Percentiles rank a stretch among this genome's conserved stretches.
phyloP scores from a whole-genome alignment of 805 yeast genomes.

The Vanderwaltozyma polyspora region DNA sequence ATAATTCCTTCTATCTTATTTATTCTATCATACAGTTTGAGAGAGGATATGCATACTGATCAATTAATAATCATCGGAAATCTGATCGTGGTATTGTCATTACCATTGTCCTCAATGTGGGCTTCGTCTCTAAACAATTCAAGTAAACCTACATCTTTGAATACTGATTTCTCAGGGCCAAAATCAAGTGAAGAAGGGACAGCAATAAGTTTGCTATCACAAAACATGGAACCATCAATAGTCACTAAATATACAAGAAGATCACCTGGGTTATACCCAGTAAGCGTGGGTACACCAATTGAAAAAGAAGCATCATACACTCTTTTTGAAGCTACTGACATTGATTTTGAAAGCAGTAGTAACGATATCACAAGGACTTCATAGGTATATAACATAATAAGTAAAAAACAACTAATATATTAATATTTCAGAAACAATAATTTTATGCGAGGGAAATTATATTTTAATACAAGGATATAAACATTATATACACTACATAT shows the following conservation, averaged over 20 bases:
- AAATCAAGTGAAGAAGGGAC: conserved; percentile 2
- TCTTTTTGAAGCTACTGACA: background rate
- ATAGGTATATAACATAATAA: background rate
- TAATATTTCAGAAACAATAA: too few species aligned
- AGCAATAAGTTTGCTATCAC: background rate
- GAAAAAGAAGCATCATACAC: background rate
- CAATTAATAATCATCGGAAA: conserved; percentile 43
- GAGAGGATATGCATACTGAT: conserved; percentile 25
- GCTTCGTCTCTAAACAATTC: conserved; percentile 56
- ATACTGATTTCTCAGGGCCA: conserved; percentile 13
- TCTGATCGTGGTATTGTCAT: conserved; percentile 53
- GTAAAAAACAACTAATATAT: background rate
- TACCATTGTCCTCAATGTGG: conserved; percentile 86
- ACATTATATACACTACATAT: background rate
- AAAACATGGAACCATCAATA: conserved; percentile 1
- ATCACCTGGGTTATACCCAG: conserved; percentile 10
- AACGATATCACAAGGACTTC: too few species aligned
- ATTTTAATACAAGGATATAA: background rate
- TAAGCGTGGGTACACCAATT: background rate
- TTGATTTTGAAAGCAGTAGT: background rate
- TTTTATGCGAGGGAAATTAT: too few species aligned
- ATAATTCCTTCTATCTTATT: conserved; percentile 64
- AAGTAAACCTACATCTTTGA: conserved; percentile 31
- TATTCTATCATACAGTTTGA: conserved; percentile 39
- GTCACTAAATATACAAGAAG: background rate